phyloP scores from a whole-genome alignment of 345 rosid genomes.

The Cochlearia excelsa region DNA sequence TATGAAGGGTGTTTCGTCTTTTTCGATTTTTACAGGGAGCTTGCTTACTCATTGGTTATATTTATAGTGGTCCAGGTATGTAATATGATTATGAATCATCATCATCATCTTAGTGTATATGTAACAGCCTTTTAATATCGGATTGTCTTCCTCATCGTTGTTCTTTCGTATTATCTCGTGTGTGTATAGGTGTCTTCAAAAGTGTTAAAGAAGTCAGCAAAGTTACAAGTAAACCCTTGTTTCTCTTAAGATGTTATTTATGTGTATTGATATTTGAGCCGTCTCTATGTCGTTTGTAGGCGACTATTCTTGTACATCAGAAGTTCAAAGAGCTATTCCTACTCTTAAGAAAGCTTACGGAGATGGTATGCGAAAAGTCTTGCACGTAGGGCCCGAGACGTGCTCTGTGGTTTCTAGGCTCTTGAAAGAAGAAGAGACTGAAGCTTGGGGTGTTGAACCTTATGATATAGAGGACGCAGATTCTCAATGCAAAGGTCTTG shows the following conservation, averaged over 20 bases:
- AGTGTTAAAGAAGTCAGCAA: conserved; percentile 49
- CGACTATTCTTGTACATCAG: conserved; percentile 73
- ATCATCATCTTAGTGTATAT: neutral
- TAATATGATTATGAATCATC: neutral
- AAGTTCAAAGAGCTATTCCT: conserved; percentile 80
- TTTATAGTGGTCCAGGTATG: conserved; percentile 68
- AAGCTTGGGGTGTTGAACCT: conserved; percentile 98
- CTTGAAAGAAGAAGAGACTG: conserved; percentile 82
- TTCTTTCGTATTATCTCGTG: neutral
- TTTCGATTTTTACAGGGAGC: conserved; percentile 56
- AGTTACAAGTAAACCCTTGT: conserved; percentile 47
- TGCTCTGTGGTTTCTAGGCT: conserved; percentile 82
- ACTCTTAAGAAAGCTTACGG: conserved; percentile 79
- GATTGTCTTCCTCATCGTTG: neutral
- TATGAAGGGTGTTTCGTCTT: neutral
- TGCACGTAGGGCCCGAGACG: conserved; percentile 94
- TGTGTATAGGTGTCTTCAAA: conserved; percentile 55
- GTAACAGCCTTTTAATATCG: too few species aligned
- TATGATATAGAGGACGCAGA: conserved; percentile 94
- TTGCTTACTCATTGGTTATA: conserved; percentile 67
- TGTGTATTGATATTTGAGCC: too few species aligned
- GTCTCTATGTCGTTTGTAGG: conserved; percentile 36
- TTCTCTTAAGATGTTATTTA: neutral
- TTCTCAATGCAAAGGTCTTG: conserved; percentile 69
- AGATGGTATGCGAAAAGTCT: conserved; percentile 83